Percentiles rank a stretch among this genome's conserved stretches.
Conservation (phyloP, 805 yeast species). For the Starmerella etchellsii region DNA sequence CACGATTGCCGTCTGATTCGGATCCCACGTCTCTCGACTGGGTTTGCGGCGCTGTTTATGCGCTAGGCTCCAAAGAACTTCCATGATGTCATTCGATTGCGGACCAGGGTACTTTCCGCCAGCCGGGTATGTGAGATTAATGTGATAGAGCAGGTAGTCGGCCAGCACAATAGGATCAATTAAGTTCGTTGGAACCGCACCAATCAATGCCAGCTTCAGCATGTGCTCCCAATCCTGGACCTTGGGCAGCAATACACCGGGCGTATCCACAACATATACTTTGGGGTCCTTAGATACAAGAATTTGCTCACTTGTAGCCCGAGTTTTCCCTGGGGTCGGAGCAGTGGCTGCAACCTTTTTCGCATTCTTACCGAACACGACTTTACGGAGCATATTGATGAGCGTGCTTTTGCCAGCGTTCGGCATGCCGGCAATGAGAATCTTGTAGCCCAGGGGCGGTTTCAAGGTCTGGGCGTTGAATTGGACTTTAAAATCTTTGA, state of each 20-base stretch:
- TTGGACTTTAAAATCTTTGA: slow-evolving; percentile 37
- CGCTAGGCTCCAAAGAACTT: slow-evolving; percentile 14
- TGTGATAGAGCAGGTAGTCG: slow-evolving; percentile 62
- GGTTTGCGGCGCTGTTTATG: slow-evolving; percentile 2
- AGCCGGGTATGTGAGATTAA: slow-evolving; percentile 35
- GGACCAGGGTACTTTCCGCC: slow-evolving; percentile 20
- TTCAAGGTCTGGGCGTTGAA: slow-evolving; percentile 35
- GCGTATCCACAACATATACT: slow-evolving; percentile 71
- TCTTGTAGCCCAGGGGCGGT: slow-evolving; percentile 71
- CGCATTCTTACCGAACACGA: slow-evolving; percentile 24
- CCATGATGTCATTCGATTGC: slow-evolving; percentile 17
- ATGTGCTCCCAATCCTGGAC: slow-evolving; percentile 53
- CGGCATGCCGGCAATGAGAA: slow-evolving; percentile 86
- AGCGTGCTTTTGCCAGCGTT: slow-evolving; percentile 93
- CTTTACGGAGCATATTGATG: slow-evolving; percentile 56
- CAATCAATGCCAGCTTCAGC: slow-evolving; percentile 60
- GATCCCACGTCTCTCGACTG: slow-evolving; percentile 8
- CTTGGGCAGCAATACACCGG: slow-evolving; percentile 80
- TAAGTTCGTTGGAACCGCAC: slow-evolving; percentile 55
- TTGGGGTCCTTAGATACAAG: slow-evolving; percentile 46
- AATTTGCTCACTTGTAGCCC: slow-evolving; percentile 63
- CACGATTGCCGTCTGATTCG: slow-evolving; percentile 7
- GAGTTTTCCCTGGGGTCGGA: slow-evolving; percentile 80
- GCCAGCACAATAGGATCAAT: slow-evolving; percentile 79
- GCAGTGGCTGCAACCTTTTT: slow-evolving; percentile 74